Evolutionary conservation across 1,139 yeast species (phyloP), one percentile per base, ranked within the genome.

Genomic region (Blastobotrys buckinghamii): DNA sequence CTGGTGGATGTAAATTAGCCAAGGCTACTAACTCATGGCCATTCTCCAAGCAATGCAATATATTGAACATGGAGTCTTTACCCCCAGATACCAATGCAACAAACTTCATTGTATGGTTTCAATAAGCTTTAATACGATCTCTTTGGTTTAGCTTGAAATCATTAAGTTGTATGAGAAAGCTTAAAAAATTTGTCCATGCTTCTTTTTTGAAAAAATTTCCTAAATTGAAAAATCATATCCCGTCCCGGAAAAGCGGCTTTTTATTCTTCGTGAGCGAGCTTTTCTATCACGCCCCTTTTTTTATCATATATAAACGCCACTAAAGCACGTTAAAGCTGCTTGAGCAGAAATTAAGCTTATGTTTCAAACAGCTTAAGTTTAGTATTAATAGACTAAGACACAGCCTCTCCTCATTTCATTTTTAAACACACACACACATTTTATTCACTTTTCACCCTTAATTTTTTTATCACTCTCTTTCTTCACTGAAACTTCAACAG

Each of bases 11-110:
- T 51, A 92, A 67, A 60, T 92, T 92, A 0, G 89, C 98, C 45
- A 92, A 66, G 0, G 96, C 96, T 0, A 78, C 77, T 12, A 92
- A 70, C 59, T 86, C 85, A 68, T 92, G 98, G 6, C 95, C 95
- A 51, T 84, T 81, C 3, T 78, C 74, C 13, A 85, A 61, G 61
- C 97, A 88, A 62, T 90, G 96, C 42, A 88, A 72, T 38, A 92
- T 81, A 62, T 90, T 92, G 65, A 77, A 92, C 69, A 90, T 88
- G 7, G 97, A 89, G 66, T 92, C 98, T 64, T 92, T 92, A 0
- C 98, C 98, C 2, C 98, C 98, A 0, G 96, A 87, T 1, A 92
- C 81, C 39, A 92, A 73, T 0, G 96, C 98, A 36, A 88, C 85
- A 61, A 89, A 87, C 67, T 88, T 89, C 98, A 92, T 92, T 22